Base-by-base conservation (phyloP, 306 rosid genomes). In the Albizia julibrissin region DNA sequence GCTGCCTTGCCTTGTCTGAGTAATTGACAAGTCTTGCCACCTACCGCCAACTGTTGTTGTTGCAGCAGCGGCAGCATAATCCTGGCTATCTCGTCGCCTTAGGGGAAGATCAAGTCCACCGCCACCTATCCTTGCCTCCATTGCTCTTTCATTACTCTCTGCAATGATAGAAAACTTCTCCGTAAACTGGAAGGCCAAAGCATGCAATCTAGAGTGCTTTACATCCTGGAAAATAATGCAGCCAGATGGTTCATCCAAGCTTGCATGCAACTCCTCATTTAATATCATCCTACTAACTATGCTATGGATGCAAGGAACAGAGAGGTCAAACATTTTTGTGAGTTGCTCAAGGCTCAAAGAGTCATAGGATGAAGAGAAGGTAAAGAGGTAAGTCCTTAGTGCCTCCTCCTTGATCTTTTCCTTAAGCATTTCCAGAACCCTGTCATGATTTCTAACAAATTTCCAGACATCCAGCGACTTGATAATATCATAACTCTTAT, bases 381-480 rank as follows among this genome's bases (percentile, higher is more conserved):
- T 92, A 68, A 90, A 89, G n/a, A 96, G 97, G 80, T 93, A 92
- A 54, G 99, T 93, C 85, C 99, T 89, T 43, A 96, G 78, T 21
- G 97, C 99, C 89, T 93, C 99, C 81, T 92, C 99, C 87, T 93
- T 92, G 84, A 93, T 91, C 90, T 88, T 96, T 54, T 84, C 93
- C 86, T 88, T 88, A 59, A 96, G 84, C 98, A 94, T 92, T 78
- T 87, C 93, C 39, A 92, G 92, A 37, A 92, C 89, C 9, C 58
- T 27, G 27, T 90, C 94, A 8, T 89, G 88, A 49, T 89, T 90
- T 77, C 84, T 85, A 9, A 96, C 90, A 85, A 96, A 95, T 75
- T 89, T 96, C 99, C 99, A 96, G 4, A 86, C 93, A 80, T 90
- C 98, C 68, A 96, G 89, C 75, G 99, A 93, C 21, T 74, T 83